Conservation (phyloP, 2,329 filamentous ascomycete species). For the Fonsecaea monophora region DNA sequence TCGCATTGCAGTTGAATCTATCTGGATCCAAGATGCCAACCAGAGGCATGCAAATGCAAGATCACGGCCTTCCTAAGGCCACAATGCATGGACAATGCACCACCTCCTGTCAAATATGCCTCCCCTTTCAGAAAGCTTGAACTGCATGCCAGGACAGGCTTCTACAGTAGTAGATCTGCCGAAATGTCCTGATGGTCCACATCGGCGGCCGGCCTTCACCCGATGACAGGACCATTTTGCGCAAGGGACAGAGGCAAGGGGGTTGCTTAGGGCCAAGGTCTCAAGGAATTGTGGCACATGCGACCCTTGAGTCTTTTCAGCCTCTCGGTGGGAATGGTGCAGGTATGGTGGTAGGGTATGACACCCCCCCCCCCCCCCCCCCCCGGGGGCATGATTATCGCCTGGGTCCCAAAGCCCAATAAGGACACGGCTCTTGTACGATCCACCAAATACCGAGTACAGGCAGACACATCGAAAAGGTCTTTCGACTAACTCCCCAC, state of each 20-base stretch:
- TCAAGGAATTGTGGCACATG: conserved; percentile 1
- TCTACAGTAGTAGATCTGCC: not conserved
- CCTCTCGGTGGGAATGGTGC: not conserved
- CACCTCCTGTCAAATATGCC: not conserved
- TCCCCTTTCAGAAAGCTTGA: conserved; percentile 14
- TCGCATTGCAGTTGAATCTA: conserved; percentile 34
- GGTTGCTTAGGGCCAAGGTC: not conserved
- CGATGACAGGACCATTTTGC: not conserved
- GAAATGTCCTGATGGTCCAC: conserved; percentile 2
- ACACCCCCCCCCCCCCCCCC: no score
- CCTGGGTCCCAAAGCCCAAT: not conserved
- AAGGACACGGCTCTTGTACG: not conserved
- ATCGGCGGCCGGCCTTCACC: conserved; percentile 1
- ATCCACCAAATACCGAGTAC: no score
- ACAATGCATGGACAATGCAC: conserved; percentile 10
- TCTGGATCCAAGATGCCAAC: conserved; percentile 18
- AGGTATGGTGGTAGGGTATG: not conserved
- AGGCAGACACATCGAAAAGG: not conserved
- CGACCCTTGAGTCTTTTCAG: not conserved
- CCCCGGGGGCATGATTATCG: not conserved
- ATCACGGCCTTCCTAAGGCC: conserved; percentile 24
- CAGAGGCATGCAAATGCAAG: conserved; percentile 28
- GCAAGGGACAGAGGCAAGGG: not conserved
- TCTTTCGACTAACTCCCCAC: not conserved
- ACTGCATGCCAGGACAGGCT: not conserved